phyloP scores from a whole-genome alignment of 257 asterid genomes.

The Solanum etuberosum region DNA sequence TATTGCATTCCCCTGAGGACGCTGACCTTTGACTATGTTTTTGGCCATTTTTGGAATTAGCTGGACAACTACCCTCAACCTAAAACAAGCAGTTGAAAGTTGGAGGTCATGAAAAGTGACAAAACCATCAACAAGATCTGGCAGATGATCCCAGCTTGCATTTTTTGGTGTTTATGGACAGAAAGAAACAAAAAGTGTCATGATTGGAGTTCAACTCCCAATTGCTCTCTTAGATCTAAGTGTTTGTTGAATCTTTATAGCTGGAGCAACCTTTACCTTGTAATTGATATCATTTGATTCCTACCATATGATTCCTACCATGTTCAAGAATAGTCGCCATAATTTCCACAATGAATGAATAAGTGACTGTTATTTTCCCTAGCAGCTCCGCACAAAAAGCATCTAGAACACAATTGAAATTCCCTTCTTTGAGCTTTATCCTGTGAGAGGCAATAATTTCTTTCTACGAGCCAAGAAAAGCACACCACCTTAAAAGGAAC shows the following conservation, averaged over 20 bases:
- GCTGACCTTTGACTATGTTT: too few species aligned
- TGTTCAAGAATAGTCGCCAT: not conserved
- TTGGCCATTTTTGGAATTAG: too few species aligned
- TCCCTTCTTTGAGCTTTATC: not conserved
- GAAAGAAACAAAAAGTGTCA: not conserved
- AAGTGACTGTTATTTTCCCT: not conserved
- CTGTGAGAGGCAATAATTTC: not conserved
- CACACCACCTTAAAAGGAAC: not conserved
- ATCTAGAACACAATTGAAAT: not conserved
- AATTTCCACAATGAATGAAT: not conserved
- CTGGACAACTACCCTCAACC: too few species aligned
- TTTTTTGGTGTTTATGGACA: too few species aligned
- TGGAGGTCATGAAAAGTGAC: too few species aligned
- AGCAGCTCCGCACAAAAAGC: not conserved
- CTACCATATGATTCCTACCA: not conserved
- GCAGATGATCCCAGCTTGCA: too few species aligned
- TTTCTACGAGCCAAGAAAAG: not conserved
- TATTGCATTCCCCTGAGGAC: too few species aligned
- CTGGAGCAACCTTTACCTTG: not conserved
- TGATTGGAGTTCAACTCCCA: not conserved
- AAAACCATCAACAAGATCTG: too few species aligned
- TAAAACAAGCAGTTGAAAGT: too few species aligned
- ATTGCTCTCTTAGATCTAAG: not conserved
- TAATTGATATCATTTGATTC: too few species aligned
- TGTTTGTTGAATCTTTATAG: not conserved